A percentile compares a stretch with the other conserved stretches of the same genome.
Conservation (phyloP, 2,329 filamentous ascomycete species). For the Simplicillium sp. region DNA sequence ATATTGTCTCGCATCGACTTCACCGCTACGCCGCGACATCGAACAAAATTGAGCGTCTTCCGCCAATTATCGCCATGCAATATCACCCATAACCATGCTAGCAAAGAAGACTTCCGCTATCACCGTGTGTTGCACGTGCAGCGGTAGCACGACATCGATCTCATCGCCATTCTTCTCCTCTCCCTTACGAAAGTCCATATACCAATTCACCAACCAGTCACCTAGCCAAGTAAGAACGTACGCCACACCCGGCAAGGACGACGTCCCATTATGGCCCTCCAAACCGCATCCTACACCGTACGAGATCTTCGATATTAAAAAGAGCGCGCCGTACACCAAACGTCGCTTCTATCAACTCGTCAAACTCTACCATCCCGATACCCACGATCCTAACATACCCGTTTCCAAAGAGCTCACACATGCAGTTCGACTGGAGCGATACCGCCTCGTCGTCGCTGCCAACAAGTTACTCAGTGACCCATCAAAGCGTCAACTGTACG, state of each 20-base stretch:
- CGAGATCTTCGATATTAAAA: constrained; percentile 63
- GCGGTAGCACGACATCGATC: constrained; percentile 1
- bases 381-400: constrained; percentile 24
- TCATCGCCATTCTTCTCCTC: constrained; percentile 6
- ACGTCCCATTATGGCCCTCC: constrained; percentile 34
- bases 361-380: constrained; percentile 92
- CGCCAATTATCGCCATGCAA: too few relatives aligned
- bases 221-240: not conserved
- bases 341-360: constrained; percentile 80
- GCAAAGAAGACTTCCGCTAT: constrained; percentile 24
- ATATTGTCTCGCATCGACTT: too few relatives aligned
- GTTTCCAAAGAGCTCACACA: constrained; percentile 29
- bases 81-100: constrained; percentile 15
- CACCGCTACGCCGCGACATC: too few relatives aligned
- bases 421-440: constrained; percentile 69
- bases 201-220: constrained; percentile 3
- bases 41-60: too few relatives aligned
- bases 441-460: constrained; percentile 78
- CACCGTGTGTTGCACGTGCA: not conserved
- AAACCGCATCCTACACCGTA: constrained; percentile 65
- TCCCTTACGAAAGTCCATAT: constrained; percentile 5
- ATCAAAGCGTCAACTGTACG: constrained; percentile 69
- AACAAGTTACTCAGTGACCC: constrained; percentile 83
- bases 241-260: constrained; percentile 1
- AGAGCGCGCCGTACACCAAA: constrained; percentile 67